These are phyloP conservation scores for Penicillium bialowiezense DNA, from an alignment of 495 filamentous ascomycete genomes.

Conservation along the genomic window DNA sequence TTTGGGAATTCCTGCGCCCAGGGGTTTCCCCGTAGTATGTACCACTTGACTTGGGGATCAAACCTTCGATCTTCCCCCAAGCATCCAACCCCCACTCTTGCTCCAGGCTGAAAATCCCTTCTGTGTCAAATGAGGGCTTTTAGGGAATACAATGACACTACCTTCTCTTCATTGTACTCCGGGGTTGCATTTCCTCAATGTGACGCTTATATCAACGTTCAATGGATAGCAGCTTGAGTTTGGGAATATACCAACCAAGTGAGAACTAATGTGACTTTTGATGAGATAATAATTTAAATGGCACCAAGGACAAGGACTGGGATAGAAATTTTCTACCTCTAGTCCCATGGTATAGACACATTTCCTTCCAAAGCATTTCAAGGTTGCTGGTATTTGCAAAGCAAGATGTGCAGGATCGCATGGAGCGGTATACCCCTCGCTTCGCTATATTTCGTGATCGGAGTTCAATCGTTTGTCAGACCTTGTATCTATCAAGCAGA, in stretches of 20 bases:
- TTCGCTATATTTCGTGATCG: neutral
- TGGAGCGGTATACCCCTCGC: neutral
- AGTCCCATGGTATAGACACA: too few relatives aligned
- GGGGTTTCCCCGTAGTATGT: neutral
- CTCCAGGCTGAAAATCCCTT: neutral
- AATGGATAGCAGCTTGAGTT: neutral
- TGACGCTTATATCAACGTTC: neutral
- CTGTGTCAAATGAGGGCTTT: neutral
- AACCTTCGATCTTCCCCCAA: neutral
- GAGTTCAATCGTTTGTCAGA: slow-evolving; percentile 6
- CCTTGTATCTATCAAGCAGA: slow-evolving; percentile 22
- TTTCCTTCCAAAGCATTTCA: neutral
- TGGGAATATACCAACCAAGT: neutral
- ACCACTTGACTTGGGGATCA: neutral
- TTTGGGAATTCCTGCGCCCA: neutral
- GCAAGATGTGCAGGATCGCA: slow-evolving; percentile 2
- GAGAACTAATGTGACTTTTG: neutral
- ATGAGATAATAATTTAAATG: too few relatives aligned
- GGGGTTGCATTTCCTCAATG: slow-evolving; percentile 15
- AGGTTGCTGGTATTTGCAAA: neutral
- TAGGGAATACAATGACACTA: slow-evolving; percentile 15
- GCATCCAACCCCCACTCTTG: neutral
- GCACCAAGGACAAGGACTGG: too few relatives aligned
- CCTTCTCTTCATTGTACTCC: slow-evolving; percentile 6
- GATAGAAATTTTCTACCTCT: too few relatives aligned